Evolutionary conservation across 352 stramenopile species (phyloP), one percentile per base, ranked within the genome.

Genomic region (Phytophthora sojae): DNA sequence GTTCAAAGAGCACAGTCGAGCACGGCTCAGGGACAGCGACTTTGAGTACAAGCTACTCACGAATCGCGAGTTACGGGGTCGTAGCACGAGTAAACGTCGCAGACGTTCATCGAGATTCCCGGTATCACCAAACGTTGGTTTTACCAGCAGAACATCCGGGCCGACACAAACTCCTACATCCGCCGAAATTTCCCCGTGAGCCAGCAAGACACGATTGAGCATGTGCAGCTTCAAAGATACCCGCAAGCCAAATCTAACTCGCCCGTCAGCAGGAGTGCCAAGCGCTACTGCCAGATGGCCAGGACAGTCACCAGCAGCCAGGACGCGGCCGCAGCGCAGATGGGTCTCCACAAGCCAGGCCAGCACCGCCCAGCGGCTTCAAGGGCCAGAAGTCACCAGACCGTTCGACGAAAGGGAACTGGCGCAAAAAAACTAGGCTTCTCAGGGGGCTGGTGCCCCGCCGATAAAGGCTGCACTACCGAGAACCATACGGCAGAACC

Each of bases 401-500:
- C 17, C 56, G 57, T 26, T 44, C 57, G 25, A 23, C 21, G 6
- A 6, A 25, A 26, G 21, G 50, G 25, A n/a, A 52, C 45, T 26
- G 44, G 57, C 17, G 57, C 7, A 44, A 49, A 64, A 62, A 62
- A 64, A 62, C 51, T 57, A 68, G n/a, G 19, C 4, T 12, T 62
- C 61, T 69, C 42, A 39, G 39, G 42, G 50, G 61, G 61, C 11
- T 61, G 56, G 35, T 37, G 4, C 1, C 64, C 64, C 49, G 64
- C 21, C 49, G 56, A 71, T 49, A 65, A 59, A 26, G 12, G 49
- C 56, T 61, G 17, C 37, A 42, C 26, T 61, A 4, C 6, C 49
- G 47, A 65, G 15, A 6, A 57, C 39, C 56, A 57, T 71, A 61
- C 64, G 64, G 21, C 56, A 71, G 26, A 52, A 29, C 19, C 26